Percentiles rank a stretch among this genome's conserved stretches.
phyloP scores from a whole-genome alignment of 1,284 basidiomycete species.

The Singerocomus inundabilis region DNA sequence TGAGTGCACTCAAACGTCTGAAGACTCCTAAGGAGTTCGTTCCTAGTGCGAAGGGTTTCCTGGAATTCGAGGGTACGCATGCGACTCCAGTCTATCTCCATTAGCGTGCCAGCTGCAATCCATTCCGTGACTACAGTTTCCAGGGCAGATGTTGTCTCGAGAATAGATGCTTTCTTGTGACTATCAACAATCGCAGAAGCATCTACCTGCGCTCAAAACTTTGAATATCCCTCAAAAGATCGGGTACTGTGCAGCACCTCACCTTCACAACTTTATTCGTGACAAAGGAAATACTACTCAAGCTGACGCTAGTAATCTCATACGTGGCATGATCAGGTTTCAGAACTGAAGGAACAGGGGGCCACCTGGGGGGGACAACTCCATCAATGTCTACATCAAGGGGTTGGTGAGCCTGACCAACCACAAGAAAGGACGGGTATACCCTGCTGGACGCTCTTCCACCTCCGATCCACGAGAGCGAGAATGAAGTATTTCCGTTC shows the following conservation, averaged over 20 bases:
- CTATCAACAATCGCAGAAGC: slow-evolving; percentile 63
- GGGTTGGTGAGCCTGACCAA: neutral
- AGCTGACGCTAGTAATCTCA: slow-evolving; percentile 65
- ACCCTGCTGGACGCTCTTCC: slow-evolving; percentile 60
- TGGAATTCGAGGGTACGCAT: slow-evolving; percentile 91
- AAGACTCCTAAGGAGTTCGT: slow-evolving; percentile 47
- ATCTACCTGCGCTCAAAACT: slow-evolving; percentile 55
- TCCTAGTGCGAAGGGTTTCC: slow-evolving; percentile 69
- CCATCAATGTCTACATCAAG: slow-evolving; percentile 53
- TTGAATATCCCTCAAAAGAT: slow-evolving; percentile 1
- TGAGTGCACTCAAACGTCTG: slow-evolving; percentile 48
- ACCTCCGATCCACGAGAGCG: slow-evolving; percentile 68
- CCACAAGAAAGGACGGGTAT: slow-evolving; percentile 9
- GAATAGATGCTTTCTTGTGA: slow-evolving; percentile 65
- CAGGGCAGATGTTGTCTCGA: slow-evolving; percentile 49
- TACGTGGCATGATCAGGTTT: slow-evolving; percentile 59
- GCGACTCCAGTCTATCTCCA: slow-evolving; percentile 84
- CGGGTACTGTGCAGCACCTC: slow-evolving; percentile 10
- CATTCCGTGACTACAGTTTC: slow-evolving; percentile 55
- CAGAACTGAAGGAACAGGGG: slow-evolving; percentile 51
- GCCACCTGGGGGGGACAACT: slow-evolving; percentile 77
- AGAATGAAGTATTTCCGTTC: slow-evolving; percentile 70
- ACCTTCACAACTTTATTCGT: slow-evolving; percentile 76
- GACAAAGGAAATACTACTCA: slow-evolving; percentile 78
- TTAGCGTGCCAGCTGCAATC: slow-evolving; percentile 46